Evolutionary conservation across 345 rosid species (phyloP), one percentile per base, ranked within the genome.

Genomic region (Brassica nigra): DNA sequence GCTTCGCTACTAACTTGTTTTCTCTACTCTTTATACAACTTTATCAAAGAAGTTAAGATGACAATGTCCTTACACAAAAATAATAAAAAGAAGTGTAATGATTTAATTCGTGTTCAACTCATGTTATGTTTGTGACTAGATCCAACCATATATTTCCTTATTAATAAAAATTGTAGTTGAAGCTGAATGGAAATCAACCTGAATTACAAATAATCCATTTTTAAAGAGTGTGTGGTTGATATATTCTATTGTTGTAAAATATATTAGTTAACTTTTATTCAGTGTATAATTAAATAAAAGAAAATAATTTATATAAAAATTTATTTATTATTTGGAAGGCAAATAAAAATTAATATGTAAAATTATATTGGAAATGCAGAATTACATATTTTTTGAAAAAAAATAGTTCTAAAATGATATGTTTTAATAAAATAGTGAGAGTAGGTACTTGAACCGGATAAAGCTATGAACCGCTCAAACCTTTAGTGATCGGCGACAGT

Each of bases 401-500:
- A 23, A 23, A 23, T 23, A 23, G 44, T 37, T 37, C 27, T 37
- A 37, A 37, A 37, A 37, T 37, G 42, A 37, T 37, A 37, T 37
- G 8, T 37, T 37, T 37, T 37, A 8, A 10, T 37, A 37, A 37
- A 37, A 37, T 8, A 8, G 44, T 8, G 47, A 39, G 49, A 42
- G 49, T 10, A 42, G 49, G 14, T 42, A 42, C 55, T 14, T 49
- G 55, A 12, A 49, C 6, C 55, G 6, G 16, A 49, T 49, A 49
- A 14, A 49, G 55, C 55, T 49, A 49, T 14, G 55, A 49, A 49
- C 55, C 18, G 15, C 18, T 4, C 15, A 49, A 64, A n/a, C 91
- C 90, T 36, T 94, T 75, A 71, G 52, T 39, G 6, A 95, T 91
- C 5, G 83, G 87, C 47, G 94, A 93, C 61, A 82, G 76, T 73